Conservation (phyloP, 139 green algal species). For the Deuterostichococcus epilithicus region DNA sequence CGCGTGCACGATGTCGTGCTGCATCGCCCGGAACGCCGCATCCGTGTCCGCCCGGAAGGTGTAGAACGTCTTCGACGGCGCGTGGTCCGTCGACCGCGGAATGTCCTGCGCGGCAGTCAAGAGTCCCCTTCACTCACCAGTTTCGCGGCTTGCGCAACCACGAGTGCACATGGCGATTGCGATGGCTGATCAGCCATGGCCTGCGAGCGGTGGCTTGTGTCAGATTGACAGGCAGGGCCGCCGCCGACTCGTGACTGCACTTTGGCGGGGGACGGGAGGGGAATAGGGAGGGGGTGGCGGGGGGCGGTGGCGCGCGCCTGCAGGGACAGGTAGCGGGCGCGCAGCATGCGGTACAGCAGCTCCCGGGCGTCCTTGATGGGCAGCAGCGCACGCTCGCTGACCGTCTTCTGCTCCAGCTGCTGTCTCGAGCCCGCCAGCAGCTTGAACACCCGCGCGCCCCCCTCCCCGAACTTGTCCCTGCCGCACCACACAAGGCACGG, state of each 20-base stretch:
- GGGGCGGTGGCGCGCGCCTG: slow-evolving; percentile 11
- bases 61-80: slow-evolving; percentile 78
- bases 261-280: too few relatives aligned
- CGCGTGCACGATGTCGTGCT: neutral
- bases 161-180: too few relatives aligned
- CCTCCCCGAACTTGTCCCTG: slow-evolving; percentile 48
- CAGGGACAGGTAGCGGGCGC: slow-evolving; percentile 58
- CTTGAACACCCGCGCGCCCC: slow-evolving; percentile 71
- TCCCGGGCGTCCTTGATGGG: slow-evolving; percentile 61
- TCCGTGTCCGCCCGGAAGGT: slow-evolving; percentile 59
- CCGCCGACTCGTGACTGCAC: too few relatives aligned
- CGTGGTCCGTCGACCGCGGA: slow-evolving; percentile 69
- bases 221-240: too few relatives aligned
- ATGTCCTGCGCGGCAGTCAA: slow-evolving; percentile 63
- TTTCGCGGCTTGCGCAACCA: too few relatives aligned
- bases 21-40: neutral
- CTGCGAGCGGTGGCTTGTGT: too few relatives aligned
- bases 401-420: slow-evolving; percentile 87
- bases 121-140: too few relatives aligned
- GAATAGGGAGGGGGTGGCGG: too few relatives aligned
- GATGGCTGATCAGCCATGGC: too few relatives aligned
- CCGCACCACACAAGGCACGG: too few relatives aligned
- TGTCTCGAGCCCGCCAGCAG: slow-evolving; percentile 49
- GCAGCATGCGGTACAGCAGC: slow-evolving; percentile 82
- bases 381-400: slow-evolving; percentile 63